Evolutionary conservation across 257 asterid species (phyloP), one percentile per base, ranked within the genome.

Genomic region (Penstemon eatonii): DNA sequence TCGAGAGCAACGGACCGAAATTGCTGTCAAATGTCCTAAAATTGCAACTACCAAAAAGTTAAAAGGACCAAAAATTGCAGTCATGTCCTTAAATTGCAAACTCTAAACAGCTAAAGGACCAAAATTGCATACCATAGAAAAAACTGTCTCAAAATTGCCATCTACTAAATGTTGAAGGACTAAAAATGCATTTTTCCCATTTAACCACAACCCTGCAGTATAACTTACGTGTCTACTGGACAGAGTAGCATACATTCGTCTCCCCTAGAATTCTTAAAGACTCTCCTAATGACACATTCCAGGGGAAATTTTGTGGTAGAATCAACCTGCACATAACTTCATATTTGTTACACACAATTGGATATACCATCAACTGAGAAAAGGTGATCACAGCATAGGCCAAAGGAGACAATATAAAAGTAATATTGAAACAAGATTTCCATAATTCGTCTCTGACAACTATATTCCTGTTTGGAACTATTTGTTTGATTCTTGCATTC

Each of bases 171-270:
- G 33, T 25, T 25, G 33, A 25, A 25, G 33, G 33, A 0, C 33
- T 25, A 25, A 25, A 25, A 25, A 25, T 25, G 33, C 33, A 25
- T 25, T 25, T 25, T 25, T 25, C 33, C 33, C 33, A 68, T 66
- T 50, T 41, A 59, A 72, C 56, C 33, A 76, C 36, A 70, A 56
- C 47, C 69, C 56, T 49, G 66, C 65, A 67, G 68, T 38, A 53
- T 44, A 66, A 78, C 98, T 85, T 87, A 94, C 99, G 81, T 91
- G 79, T 94, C 99, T 78, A 89, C 93, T 68, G 99, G 99, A 80
- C 96, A 94, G 66, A 94, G 95, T 67, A 94, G 83, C 94, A 94
- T 80, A 50, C 96, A 94, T 64, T 94, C 99, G 73, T 87, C 89
- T 71, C 90, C 97, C n/a, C 73, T 81, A 53, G 94, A 75, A 80